Base-by-base conservation (phyloP, 1,284 basidiomycete genomes). In the Puccinia sorghi region DNA sequence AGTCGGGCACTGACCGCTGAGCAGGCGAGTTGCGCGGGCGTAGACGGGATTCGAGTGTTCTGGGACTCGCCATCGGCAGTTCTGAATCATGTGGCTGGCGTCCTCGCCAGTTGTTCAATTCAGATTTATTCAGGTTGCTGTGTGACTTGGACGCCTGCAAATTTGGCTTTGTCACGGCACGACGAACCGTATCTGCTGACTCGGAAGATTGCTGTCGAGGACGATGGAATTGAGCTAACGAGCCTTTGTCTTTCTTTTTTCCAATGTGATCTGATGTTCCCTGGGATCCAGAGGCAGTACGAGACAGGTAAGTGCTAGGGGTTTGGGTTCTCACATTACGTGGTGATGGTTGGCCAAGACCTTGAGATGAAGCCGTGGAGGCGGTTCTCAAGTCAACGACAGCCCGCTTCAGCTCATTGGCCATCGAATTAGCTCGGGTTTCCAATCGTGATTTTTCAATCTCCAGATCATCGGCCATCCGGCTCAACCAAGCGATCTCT, bases 331-430 rank as follows among this genome's bases (percentile, higher is more conserved):
- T 64, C n/a, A 46, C 0, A 46, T 64, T 41, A n/a, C 61, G 61
- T n/a, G 61, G 46, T 25, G 61, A 64, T 12, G 43, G 15, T 17
- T 17, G 11, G 41, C 39, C 41, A 43, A 64, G 41, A 1, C 39
- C 61, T 70, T 70, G 67, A 6, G 61, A 64, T 13, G 61, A 64
- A 25, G 61, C 61, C 61, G 61, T 46, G 12, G 70, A 72, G 13
- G 27, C 72, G 5, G 37, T 41, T 25, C 74, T 13, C 32, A 76
- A 25, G 50, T 76, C 74, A 41, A 76, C 74, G 0, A 76, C 63
- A 20, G 74, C 74, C 37, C 74, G 25, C 56, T 76, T 76, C 41
- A 76, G 50, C 41, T 76, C 63, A 22, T 76, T 76, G 3, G 74
- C 74, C 64, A 76, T 67, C n/a, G 50, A 63, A 25, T 76, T 69